phyloP scores from a whole-genome alignment of 2,329 filamentous ascomycete genomes.

The Aspergillus sp. region DNA sequence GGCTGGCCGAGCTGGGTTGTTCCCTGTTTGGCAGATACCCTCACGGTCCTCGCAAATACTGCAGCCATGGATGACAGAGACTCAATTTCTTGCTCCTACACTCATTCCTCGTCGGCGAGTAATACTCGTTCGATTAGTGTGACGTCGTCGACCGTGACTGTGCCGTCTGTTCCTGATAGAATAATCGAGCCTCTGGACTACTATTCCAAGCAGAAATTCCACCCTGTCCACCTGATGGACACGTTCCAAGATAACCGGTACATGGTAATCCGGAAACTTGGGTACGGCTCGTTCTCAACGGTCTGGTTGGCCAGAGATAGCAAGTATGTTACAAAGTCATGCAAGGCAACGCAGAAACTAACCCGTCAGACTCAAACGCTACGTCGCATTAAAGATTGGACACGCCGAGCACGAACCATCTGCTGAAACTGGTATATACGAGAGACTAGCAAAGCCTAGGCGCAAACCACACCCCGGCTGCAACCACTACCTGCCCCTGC shows the following conservation, averaged over 20 bases:
- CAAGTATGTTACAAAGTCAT: neutral
- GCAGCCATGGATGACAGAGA: neutral
- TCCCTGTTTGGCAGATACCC: neutral
- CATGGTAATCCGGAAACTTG: neutral
- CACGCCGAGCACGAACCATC: neutral
- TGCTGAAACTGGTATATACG: neutral
- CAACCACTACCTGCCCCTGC: neutral
- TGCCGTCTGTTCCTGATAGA: neutral
- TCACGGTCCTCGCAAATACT: neutral
- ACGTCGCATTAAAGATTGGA: neutral
- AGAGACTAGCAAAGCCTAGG: neutral
- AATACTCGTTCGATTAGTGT: neutral
- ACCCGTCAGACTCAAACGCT: neutral
- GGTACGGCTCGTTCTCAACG: neutral
- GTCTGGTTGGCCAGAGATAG: conserved; percentile 1
- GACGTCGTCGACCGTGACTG: neutral
- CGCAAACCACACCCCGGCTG: neutral
- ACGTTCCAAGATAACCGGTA: neutral
- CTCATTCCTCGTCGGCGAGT: neutral
- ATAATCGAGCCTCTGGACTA: neutral
- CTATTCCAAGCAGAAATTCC: neutral
- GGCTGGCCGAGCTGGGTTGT: neutral
- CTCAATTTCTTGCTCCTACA: neutral
- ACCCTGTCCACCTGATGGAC: neutral
- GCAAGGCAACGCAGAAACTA: neutral